These are phyloP conservation scores for Hansfordia pulvinata DNA, from an alignment of 2,329 filamentous ascomycete genomes.

Conservation along the genomic window DNA sequence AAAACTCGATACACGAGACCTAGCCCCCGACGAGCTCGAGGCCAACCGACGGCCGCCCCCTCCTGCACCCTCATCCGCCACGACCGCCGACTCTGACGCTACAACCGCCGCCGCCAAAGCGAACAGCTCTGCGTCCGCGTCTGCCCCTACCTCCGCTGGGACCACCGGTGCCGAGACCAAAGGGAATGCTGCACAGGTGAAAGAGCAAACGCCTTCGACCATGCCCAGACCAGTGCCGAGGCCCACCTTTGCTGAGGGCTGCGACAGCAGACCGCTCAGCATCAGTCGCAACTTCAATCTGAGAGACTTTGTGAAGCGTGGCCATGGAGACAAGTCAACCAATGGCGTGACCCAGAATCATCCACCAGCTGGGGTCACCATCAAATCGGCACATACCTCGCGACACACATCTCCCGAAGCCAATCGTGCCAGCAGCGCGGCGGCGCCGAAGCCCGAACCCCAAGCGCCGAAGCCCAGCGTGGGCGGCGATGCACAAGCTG, in stretches of 20 bases:
- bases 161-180: no score
- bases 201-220: slow-evolving; percentile 1
- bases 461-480: slow-evolving; percentile 1
- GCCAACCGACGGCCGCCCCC: slow-evolving; percentile 31
- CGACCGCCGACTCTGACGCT: slow-evolving; percentile 10
- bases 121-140: no score
- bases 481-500: slow-evolving; percentile 5
- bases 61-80: slow-evolving; percentile 18
- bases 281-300: slow-evolving; percentile 30
- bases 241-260: slow-evolving; percentile 35
- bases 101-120: no score
- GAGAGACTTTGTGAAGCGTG: slow-evolving; percentile 28
- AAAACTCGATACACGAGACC: slow-evolving; percentile 32
- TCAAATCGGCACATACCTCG: slow-evolving; percentile 21
- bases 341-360: slow-evolving; percentile 10
- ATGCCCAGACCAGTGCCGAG: slow-evolving; percentile 12
- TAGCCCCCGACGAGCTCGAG: slow-evolving; percentile 37
- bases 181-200: no score
- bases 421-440: slow-evolving; percentile 16
- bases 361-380: slow-evolving; percentile 6
- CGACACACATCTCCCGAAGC: slow-evolving; percentile 33
- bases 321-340: slow-evolving; percentile 4
- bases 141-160: no score
- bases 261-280: slow-evolving; percentile 18
- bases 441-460: slow-evolving; percentile 11